Base-by-base conservation (phyloP, 225 moss, liverwort and hornwort genomes). In the Polytrichum formosum region DNA sequence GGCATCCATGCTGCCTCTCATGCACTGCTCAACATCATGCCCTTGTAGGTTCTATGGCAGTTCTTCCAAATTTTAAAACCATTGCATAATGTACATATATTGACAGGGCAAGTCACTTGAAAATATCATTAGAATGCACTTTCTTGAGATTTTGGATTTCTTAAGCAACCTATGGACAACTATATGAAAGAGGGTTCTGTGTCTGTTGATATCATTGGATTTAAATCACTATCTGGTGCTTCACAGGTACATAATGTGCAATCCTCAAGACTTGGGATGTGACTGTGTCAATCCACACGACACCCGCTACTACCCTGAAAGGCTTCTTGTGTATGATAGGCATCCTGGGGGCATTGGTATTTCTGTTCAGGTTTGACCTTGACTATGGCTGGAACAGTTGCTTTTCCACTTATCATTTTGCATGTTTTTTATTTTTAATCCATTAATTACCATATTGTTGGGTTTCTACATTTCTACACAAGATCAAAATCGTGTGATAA, bases 281-380 rank as follows among this genome's bases (percentile, higher is more conserved):
- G 95, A 95, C 55, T 95, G 95, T 74, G 95, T 83, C 19, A 87
- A 95, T 70, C 91, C 92, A 21, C 72, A 85, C 26, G 95, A 93
- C 75, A 85, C 91, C 21, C 91, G 95, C 30, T 95, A 95, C 81
- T 91, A 91, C 33, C 95, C 95, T 54, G 95, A 92, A 76, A 93
- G 95, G 35, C 83, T 95, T 62, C 87, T 95, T 53, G 77, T 95
- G 68, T 95, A 76, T 74, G 95, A 95, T 68, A 90, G 88, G 67
- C 95, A 95, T 87, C 95, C 93, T 56, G 95, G 95, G 67, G 95
- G 95, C 61, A 91, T 95, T 75, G 95, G 95, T 69, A 92, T 95
- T 78, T 86, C 95, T 54, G 86, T 86, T 62, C 94, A 95, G 91
- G 94, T 58, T 20, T 20, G 58, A 9, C 4, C 6, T 58, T 58